Evolutionary conservation across 164 flowering plant species (phyloP).

Genomic region (Cinnamomum chago): DNA sequence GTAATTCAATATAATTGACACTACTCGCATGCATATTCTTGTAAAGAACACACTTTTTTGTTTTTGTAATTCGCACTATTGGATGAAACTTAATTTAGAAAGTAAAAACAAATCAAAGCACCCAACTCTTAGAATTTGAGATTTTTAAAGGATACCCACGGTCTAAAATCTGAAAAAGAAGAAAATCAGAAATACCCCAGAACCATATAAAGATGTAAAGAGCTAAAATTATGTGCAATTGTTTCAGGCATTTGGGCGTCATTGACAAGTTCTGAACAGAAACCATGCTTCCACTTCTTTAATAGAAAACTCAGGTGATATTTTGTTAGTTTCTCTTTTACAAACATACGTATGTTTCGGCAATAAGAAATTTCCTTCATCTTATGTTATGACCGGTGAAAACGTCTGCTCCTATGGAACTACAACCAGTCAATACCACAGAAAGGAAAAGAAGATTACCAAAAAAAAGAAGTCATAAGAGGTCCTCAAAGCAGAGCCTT

Average conservation of each 20-base stretch:
- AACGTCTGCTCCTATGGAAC: constrained; percentile 12
- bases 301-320: constrained; percentile 16
- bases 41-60: no score
- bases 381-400: constrained; percentile 15
- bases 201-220: background rate
- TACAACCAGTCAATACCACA: constrained; percentile 12
- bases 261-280: constrained; percentile 29
- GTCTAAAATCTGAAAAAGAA: background rate
- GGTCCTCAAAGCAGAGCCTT: background rate
- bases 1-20: background rate
- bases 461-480: constrained; percentile 5
- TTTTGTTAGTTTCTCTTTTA: constrained; percentile 14
- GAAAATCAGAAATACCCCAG: no score
- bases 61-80: no score
- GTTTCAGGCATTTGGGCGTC: constrained; percentile 24
- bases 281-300: constrained; percentile 30
- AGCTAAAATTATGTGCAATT: constrained; percentile 8
- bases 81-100: background rate
- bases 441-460: constrained; percentile 1
- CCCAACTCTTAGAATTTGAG: background rate
- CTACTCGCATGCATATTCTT: background rate
- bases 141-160: background rate
- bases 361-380: constrained; percentile 33
- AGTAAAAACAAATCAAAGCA: background rate
- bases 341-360: constrained; percentile 44